These are phyloP conservation scores for Cladochytrium replicatum DNA, from an alignment of 192 early-diverging fungal species.

Conservation along the genomic window DNA sequence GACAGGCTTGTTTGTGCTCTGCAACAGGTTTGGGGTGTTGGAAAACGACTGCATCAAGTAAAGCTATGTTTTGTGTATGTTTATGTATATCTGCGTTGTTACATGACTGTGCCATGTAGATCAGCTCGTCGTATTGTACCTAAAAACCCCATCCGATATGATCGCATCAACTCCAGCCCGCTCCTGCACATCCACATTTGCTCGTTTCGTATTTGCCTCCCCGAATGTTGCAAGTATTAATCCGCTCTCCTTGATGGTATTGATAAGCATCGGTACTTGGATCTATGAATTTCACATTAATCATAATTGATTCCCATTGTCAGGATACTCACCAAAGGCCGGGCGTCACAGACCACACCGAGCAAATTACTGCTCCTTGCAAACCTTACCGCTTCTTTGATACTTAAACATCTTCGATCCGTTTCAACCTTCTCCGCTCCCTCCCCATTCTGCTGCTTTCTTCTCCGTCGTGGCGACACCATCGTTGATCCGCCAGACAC, in stretches of 20 bases:
- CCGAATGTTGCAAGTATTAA: constrained; percentile 89
- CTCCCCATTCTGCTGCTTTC: constrained; percentile 21
- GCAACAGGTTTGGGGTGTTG: too few species aligned
- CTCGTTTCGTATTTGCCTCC: constrained; percentile 51
- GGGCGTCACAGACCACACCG: constrained; percentile 84
- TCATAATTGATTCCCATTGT: too few species aligned
- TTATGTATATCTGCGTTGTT: too few species aligned
- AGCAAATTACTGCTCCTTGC: constrained; percentile 84
- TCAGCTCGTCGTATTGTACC: constrained; percentile 30
- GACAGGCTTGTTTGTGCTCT: too few species aligned
- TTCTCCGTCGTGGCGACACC: constrained; percentile 4
- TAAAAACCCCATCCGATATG: constrained; percentile 58
- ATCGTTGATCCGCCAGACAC: background rate
- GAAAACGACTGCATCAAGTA: too few species aligned
- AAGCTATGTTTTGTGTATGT: too few species aligned
- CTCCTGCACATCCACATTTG: constrained; percentile 63
- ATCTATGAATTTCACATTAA: too few species aligned
- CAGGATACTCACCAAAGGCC: constrained; percentile 69
- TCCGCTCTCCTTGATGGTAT: constrained; percentile 86
- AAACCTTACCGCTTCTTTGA: constrained; percentile 94
- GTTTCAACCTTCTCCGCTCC: constrained; percentile 23
- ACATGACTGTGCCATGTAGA: too few species aligned
- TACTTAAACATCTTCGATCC: constrained; percentile 42
- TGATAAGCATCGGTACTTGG: constrained; percentile 81
- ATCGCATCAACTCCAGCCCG: constrained; percentile 83